phyloP scores from a whole-genome alignment of 2,329 filamentous ascomycete genomes.

The Pleomassaria siparia region DNA sequence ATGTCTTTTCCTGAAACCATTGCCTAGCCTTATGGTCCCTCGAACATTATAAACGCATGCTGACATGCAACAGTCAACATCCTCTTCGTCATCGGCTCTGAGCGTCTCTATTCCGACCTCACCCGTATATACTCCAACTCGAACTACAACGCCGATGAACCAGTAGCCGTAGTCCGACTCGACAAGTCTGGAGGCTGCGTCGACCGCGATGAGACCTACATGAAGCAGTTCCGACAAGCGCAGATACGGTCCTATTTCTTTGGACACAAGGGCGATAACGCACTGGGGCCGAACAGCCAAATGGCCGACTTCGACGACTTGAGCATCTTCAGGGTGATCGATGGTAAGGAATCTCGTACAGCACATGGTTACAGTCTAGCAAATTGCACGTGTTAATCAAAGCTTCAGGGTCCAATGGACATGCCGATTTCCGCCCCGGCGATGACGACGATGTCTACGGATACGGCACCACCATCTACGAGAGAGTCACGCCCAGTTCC shows the following conservation, averaged over 20 bases:
- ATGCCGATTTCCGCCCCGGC: slow-evolving; percentile 44
- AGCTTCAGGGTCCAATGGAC: too few species aligned
- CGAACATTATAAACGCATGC: slow-evolving; percentile 7
- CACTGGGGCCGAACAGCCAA: slow-evolving; percentile 84
- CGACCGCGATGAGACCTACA: slow-evolving; percentile 71
- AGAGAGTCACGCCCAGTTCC: slow-evolving; percentile 65
- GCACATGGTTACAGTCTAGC: too few species aligned
- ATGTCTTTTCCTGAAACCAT: slow-evolving; percentile 17
- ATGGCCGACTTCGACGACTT: slow-evolving; percentile 76
- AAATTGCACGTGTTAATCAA: too few species aligned
- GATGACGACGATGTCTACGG: slow-evolving; percentile 50
- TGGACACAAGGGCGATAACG: slow-evolving; percentile 64
- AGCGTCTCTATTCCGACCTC: slow-evolving; percentile 74
- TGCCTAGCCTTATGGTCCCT: background rate
- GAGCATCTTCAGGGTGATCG: slow-evolving; percentile 69
- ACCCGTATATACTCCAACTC: slow-evolving; percentile 64
- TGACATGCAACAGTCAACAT: slow-evolving; percentile 63
- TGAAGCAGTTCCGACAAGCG: slow-evolving; percentile 72
- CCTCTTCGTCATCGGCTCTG: slow-evolving; percentile 79
- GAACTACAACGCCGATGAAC: slow-evolving; percentile 63
- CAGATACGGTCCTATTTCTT: slow-evolving; percentile 94
- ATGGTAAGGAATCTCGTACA: slow-evolving; percentile 58
- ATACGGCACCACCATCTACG: slow-evolving; percentile 49
- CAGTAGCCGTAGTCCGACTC: slow-evolving; percentile 73
- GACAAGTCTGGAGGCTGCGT: slow-evolving; percentile 85